Base-by-base conservation (phyloP, 2,329 filamentous ascomycete species). In the Diaporthe sp. region DNA sequence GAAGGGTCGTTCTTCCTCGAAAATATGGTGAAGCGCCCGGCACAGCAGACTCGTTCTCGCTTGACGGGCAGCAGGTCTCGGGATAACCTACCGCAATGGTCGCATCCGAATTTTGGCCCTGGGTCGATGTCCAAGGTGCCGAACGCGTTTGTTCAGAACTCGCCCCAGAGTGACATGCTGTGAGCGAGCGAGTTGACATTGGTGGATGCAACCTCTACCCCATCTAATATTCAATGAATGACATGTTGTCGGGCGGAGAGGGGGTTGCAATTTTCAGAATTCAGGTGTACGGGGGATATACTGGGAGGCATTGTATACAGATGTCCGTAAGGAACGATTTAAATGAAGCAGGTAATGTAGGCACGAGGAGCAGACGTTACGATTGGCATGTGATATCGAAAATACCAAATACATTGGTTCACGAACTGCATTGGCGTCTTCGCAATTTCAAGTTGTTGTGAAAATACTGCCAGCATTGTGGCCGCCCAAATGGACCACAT, bases 11-110 rank as follows among this genome's bases (percentile, higher is more conserved):
- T 90, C 80, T 88, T 88, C 74, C 82, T 90, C 32, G 91, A 92
- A 77, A 90, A 86, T 72, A 91, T 92, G 85, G 88, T 92, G 76
- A 89, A 88, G 75, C 89, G 90, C 0, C 82, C 90, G 8, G 85
- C 88, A 42, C 88, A 91, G 73, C 86, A 88, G 55, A 90, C 90
- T 19, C 84, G 90, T 50, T 88, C 86, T 17, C 88, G 91, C 12
- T 89, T 93, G 85, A 93, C 92, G 3, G 91, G 91, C 13, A 88
- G 89, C 53, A 78, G 85, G 61, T 84, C 85, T 1, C 80, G 84
- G 22, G 84, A 81, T 27, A 71, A 71, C 17, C 51, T 76, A 35
- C 70, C 70, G 1, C 70, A 75, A 30, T 73, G 73, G 73, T 47
- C 61, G 19, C 58, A 47, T 39, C 69, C 58, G 19, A 55, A 59